Conservation (phyloP, 2,329 filamentous ascomycete species). For the Aspergillus brunneoviolaceus region DNA sequence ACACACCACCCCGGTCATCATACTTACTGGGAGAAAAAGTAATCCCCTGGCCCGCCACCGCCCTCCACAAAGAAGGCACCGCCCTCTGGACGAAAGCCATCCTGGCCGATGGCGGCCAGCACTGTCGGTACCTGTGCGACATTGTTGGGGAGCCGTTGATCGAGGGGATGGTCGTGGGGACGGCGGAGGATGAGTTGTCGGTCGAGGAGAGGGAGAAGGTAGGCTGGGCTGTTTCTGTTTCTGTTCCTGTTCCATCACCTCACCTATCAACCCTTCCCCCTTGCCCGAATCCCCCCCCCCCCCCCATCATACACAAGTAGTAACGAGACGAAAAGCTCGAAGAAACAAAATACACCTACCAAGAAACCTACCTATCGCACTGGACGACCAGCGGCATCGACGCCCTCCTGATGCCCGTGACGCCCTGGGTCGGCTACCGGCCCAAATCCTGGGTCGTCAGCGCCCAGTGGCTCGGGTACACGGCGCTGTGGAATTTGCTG, state of each 20-base stretch:
- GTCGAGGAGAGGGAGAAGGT: slow-evolving; percentile 24
- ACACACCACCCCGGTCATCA: no score
- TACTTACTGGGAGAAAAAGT: slow-evolving; percentile 13
- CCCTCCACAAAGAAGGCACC: slow-evolving; percentile 22
- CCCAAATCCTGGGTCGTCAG: slow-evolving; percentile 32
- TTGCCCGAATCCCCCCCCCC: no score
- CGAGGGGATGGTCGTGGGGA: slow-evolving; percentile 35
- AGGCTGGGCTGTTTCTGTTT: background rate
- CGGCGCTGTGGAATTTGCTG: slow-evolving; percentile 37
- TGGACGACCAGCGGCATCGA: slow-evolving; percentile 31
- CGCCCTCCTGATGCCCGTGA: slow-evolving; percentile 30
- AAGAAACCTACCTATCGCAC: slow-evolving; percentile 22
- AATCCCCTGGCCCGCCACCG: slow-evolving; percentile 32
- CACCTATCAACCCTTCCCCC: no score
- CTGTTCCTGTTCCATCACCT: no score
- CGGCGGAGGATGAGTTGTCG: slow-evolving; percentile 23
- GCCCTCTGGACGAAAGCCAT: slow-evolving; percentile 32
- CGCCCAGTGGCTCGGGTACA: slow-evolving; percentile 37
- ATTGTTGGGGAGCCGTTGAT: slow-evolving; percentile 32
- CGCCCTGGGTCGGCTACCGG: slow-evolving; percentile 30
- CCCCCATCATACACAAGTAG: no score
- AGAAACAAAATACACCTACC: slow-evolving; percentile 21
- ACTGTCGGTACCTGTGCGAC: slow-evolving; percentile 26
- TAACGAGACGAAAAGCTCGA: slow-evolving; percentile 15
- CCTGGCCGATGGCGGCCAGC: slow-evolving; percentile 32